Evolutionary conservation across 2,329 filamentous ascomycete species (phyloP), one percentile per base, ranked within the genome.

Genomic region (Fusarium sp.): DNA sequence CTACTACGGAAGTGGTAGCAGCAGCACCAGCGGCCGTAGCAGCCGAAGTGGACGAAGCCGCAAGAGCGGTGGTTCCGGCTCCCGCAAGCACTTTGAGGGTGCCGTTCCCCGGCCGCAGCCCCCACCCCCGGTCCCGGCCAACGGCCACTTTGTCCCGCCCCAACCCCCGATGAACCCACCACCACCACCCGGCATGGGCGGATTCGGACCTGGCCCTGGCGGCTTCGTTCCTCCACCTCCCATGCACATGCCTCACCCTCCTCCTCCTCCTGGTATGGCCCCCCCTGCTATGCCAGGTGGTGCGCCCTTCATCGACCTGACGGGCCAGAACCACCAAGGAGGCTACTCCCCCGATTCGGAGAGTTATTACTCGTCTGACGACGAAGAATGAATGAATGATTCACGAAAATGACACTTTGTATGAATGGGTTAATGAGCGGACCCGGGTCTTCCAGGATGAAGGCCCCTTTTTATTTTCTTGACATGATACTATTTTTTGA

Each of bases 61-160:
- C 32, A 78, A 74, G 50, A 59, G 30, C 16, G 60, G 72, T 16
- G 18, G 45, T n/a, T 50, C 45, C 16, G 64, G 72, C 14, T 72
- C 72, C 45, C 76, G 72, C 39, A 77, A 78, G 54, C 76, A 78
- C 60, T 78, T 77, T 56, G 67, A 78, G 20, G 76, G 75, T 30
- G 76, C 75, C 14, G 66, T 78, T 13, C 76, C 76, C 14, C 66
- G 73, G 37, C 69, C 73, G 41, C 68, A 74, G 73, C 58, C 60
- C 35, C 72, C 72, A 18, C 63, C 62, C 16, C 73, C 66, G 25
- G 60, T 58, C 25, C 76, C 76, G 14, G 72, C 75, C 71, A 68
- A 72, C 60, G 70, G 63, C 10, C 58, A 68, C 41, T 70, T 64
- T 45, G 43, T 48, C 23, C 71, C 70, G n/a, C 72, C 73, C 25